Evolutionary conservation across 1,284 basidiomycete genomes (phyloP).

Genomic region (Xerocomus nothofagi): DNA sequence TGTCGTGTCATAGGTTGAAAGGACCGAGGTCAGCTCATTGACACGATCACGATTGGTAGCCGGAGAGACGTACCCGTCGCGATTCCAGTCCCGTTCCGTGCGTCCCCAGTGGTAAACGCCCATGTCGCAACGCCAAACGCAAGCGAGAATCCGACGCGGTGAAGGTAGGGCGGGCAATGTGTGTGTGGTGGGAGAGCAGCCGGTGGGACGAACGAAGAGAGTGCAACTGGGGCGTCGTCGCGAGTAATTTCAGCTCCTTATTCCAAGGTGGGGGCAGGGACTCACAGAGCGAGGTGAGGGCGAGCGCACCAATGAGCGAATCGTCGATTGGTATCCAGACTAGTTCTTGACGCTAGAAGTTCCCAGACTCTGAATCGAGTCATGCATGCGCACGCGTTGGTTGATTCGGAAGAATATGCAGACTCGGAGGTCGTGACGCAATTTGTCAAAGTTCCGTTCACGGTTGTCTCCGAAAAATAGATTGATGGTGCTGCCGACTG

Average conservation of each 20-base stretch:
- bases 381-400: too few species aligned
- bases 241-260: neutral
- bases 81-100: slow-evolving; percentile 46
- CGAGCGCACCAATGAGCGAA: too few species aligned
- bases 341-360: too few species aligned
- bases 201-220: slow-evolving; percentile 40
- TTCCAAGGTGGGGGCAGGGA: neutral
- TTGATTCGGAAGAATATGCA: too few species aligned
- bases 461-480: too few species aligned
- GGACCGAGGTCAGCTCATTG: too few species aligned
- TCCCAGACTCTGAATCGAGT: too few species aligned
- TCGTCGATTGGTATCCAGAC: too few species aligned
- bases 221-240: slow-evolving; percentile 34
- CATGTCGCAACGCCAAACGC: slow-evolving; percentile 49
- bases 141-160: slow-evolving; percentile 44
- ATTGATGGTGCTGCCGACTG: too few species aligned
- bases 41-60: neutral
- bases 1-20: too few species aligned
- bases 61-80: slow-evolving; percentile 37
- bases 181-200: slow-evolving; percentile 23
- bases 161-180: slow-evolving; percentile 43
- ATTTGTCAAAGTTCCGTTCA: too few species aligned
- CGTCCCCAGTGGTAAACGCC: slow-evolving; percentile 42
- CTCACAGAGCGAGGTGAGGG: slow-evolving; percentile 35
- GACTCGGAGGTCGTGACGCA: too few species aligned